phyloP scores from a whole-genome alignment of 345 rosid genomes.

The Geranium rotundifolium region DNA sequence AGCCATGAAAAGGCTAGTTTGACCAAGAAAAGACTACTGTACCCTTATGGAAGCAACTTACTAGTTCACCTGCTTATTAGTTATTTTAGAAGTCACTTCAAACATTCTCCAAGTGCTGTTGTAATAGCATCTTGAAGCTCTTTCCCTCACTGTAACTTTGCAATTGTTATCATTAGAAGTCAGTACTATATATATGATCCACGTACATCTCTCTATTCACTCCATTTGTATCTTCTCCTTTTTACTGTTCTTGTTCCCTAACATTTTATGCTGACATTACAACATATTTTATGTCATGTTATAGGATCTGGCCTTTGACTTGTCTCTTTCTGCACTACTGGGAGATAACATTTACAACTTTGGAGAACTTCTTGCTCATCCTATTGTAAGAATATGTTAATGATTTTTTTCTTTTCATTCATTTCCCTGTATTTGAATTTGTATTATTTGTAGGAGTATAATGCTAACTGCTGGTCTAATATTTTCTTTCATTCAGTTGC shows the following conservation, averaged over 20 bases:
- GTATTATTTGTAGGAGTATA: neutral
- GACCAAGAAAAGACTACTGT: no score
- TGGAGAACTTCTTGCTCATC: constrained; percentile 97
- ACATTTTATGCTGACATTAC: constrained; percentile 8
- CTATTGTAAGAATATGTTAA: constrained; percentile 59
- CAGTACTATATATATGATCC: neutral
- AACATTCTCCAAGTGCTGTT: no score
- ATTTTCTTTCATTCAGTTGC: no score
- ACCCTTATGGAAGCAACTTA: no score
- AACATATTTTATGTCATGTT: constrained; percentile 9
- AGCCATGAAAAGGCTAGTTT: no score
- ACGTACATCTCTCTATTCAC: neutral
- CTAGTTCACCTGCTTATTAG: no score
- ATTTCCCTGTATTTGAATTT: constrained; percentile 1
- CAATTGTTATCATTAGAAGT: neutral
- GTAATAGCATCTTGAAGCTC: no score
- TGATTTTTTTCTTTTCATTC: neutral
- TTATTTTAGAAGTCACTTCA: no score
- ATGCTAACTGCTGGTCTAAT: neutral
- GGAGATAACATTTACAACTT: constrained; percentile 99
- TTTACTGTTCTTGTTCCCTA: neutral
- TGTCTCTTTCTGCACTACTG: constrained; percentile 92
- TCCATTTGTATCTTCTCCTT: neutral
- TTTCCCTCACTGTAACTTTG: neutral
- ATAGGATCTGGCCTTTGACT: constrained; percentile 95